Base-by-base conservation (phyloP, 805 yeast genomes). In the Candida krabiensis region DNA sequence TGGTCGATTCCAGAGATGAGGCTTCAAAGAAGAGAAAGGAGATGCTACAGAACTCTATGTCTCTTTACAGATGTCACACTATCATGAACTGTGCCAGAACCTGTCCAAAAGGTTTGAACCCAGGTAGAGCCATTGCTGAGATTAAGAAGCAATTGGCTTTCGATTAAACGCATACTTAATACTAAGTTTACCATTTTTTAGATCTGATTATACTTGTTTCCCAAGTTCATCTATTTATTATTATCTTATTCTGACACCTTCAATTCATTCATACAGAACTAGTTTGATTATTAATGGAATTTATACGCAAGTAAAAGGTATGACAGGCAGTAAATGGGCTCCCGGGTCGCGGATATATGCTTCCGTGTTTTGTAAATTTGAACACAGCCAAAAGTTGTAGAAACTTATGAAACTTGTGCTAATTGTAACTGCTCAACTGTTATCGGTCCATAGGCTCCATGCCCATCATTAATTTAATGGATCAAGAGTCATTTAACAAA, bases 11-110 rank as follows among this genome's bases (percentile, higher is more conserved):
- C 29, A 84, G 99, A 74, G 99, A 93, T 70, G 83, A 88, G 67
- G 96, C 96, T 38, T 74, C 87, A 30, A 71, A 67, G 46, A 56
- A 73, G 52, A 88, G 99, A 77, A 86, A 80, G 63, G 86, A 80
- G 59, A 83, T 85, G 87, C 77, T 93, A 60, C 91, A 93, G 69
- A 93, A 93, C 79, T 81, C 96, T 41, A 93, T 93, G 98, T 84
- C 96, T 40, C 71, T 93, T 58, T 93, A 93, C 80, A 84, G 99
- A 77, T 93, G 99, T 70, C 99, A 91, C 75, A 93, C 99, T 43
- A 93, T 93, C 62, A 86, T 93, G 96, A 93, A 93, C 80, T 93
- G 99, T 80, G 79, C 99, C 37, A 83, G 79, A 64, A 93, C 99
- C 41, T 93, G 99, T 75, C 99, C 99, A 85, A 93, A 82, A 53